Evolutionary conservation across 1,284 basidiomycete species (phyloP), one percentile per base, ranked within the genome.

Genomic region (Sporisorium graminicola): DNA sequence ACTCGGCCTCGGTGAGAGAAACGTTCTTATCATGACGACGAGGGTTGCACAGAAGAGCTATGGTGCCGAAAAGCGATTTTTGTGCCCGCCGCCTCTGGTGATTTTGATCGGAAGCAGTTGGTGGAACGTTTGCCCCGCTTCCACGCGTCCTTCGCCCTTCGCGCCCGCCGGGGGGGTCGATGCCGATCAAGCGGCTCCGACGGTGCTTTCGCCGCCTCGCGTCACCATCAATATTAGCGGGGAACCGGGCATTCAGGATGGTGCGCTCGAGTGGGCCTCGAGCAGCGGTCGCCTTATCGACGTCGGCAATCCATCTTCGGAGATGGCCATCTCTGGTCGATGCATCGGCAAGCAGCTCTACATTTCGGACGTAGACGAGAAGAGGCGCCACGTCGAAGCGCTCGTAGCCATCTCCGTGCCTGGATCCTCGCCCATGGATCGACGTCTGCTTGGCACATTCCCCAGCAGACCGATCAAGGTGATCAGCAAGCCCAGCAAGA

Each of bases 1-100:
- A 26, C 89, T 98, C 55, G 92, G 92, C 1, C 92, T 93, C 79
- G 95, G 95, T 52, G 95, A 98, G 87, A 90, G 94, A 57, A 95
- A 93, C 13, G 91, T 98, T 69, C 92, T 97, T 65, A 93, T 98
- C 82, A 94, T 97, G 92, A 95, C 94, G 26, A 94, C 93, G 85
- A 94, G 93, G 84, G 94, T 98, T 43, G 96, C 94, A 3, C 96
- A 98, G 88, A 97, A 98, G 86, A 94, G 93, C 20, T 98, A 98
- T 83, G 95, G 94, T 43, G 94, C 92, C 13, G 95, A 98, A 87
- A 97, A 98, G 87, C 90, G 95, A 89, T 98, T 98, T 89, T 89
- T 98, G 16, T 97, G 95, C 83, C 96, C 96, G 2, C 95, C 95
- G 58, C 95, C 95, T 5, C 94, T 94, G 53, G 95, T 94, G 37